phyloP scores from a whole-genome alignment of 768 basidiomycete genomes.

The Lentinula sp. region DNA sequence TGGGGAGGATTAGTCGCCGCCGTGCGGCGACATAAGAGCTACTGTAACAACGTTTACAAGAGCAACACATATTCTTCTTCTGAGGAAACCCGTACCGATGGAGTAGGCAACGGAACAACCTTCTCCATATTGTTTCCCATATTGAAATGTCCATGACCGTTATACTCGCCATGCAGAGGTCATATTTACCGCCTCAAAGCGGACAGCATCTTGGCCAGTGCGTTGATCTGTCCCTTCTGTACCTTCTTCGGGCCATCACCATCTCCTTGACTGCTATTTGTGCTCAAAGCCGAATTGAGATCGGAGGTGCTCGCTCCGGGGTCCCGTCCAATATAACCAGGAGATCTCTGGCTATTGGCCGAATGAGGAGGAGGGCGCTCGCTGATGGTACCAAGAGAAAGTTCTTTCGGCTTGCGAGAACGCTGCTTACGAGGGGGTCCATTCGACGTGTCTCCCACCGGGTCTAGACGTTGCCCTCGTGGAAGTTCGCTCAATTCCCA shows the following conservation, averaged over 20 bases:
- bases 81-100: neutral
- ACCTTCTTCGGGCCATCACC: slow-evolving; percentile 62
- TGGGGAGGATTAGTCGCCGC: slow-evolving; percentile 3
- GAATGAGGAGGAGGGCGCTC: slow-evolving; percentile 48
- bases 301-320: slow-evolving; percentile 75
- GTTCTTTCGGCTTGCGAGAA: slow-evolving; percentile 61
- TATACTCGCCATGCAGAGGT: neutral
- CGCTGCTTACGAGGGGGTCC: slow-evolving; percentile 61
- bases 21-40: slow-evolving; percentile 6
- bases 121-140: neutral
- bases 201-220: slow-evolving; percentile 88
- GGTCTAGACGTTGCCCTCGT: slow-evolving; percentile 55
- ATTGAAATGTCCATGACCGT: neutral
- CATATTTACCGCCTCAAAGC: slow-evolving; percentile 59
- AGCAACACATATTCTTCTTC: slow-evolving; percentile 1
- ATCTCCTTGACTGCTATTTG: slow-evolving; percentile 30
- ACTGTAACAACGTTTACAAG: slow-evolving; percentile 6
- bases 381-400: slow-evolving; percentile 66
- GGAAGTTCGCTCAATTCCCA: slow-evolving; percentile 70
- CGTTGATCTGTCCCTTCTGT: slow-evolving; percentile 85
- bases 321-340: slow-evolving; percentile 48
- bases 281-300: slow-evolving; percentile 23
- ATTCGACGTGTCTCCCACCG: slow-evolving; percentile 58
- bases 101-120: too few relatives aligned
- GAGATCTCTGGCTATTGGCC: slow-evolving; percentile 29